Evolutionary conservation across 345 rosid species (phyloP), one percentile per base, ranked within the genome.

Genomic region (Nasturtium officinale): DNA sequence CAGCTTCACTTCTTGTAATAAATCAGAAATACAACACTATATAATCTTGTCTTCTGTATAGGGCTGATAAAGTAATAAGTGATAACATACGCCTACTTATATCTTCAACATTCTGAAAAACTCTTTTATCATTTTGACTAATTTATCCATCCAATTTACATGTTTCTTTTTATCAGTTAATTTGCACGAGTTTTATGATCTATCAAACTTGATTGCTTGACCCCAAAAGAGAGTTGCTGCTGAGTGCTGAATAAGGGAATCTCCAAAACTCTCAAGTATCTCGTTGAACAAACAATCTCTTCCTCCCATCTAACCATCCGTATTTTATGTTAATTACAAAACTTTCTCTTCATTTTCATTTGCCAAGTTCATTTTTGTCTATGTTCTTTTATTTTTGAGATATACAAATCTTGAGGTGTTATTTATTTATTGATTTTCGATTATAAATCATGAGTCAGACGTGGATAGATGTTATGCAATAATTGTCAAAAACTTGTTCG

Each of bases 391-490:
- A 13, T 43, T n/a, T 43, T 3, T 50, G 20, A 25, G 45, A 65
- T 64, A 16, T 10, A 8, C 28, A 29, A 47, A 30, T 23, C 9
- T 21, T 32, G 55, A 58, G 26, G 3, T 37, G 10, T 38, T 38
- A 10, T 38, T 43, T 15, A n/a, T n/a, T 11, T 40, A 40, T 40
- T 38, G 12, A 0, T 38, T 40, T 40, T 40, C 17, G 9, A 43
- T 43, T 43, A 43, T 1, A n/a, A 43, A 43, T n/a, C 4, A 30
- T 45, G 55, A 58, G 45, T 4, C 9, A 75, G 69, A 75, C 79
- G 79, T 75, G 74, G 42, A 4, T 20, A 75, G 63, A 52, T 67
- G 78, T 67, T 67, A 40, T 29, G 46, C 55, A 52, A 61, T 67
- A 18, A 51, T 51, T 40, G 18, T 26, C 17, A 42, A 61, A 52